Evolutionary conservation across 352 stramenopile species (phyloP), one percentile per base, ranked within the genome.

Genomic region (Elongisporangium undulatum): DNA sequence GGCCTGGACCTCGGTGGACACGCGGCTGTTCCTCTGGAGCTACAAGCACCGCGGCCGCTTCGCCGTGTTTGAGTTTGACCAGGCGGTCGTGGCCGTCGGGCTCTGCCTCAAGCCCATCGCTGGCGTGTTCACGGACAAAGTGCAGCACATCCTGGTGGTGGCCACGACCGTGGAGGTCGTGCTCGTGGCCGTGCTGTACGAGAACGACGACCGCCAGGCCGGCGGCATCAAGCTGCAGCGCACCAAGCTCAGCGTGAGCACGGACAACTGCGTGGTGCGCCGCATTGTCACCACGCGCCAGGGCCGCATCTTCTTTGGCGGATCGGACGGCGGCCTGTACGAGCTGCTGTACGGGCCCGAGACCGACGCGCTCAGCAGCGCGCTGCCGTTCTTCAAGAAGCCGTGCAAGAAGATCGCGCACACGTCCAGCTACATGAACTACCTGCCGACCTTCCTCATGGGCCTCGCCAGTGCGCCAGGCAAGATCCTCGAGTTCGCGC

Each of bases 281-380:
- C 89, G 85, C 34, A 95, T 99, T 57, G 75, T 77, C 22, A 92
- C 89, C 0, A 96, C 91, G 24, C 71, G 74, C 24, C 75, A 68
- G 38, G 96, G 97, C 4, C 81, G 97, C 29, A 94, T 99, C 64
- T 99, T 99, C 69, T 95, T 99, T 69, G 96, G 93, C 21, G 97
- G 97, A 22, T 97, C 92, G 54, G 97, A 99, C 73, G 96, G 96
- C 55, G 87, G 85, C 56, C 62, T 99, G 10, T 98, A 98, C 70
- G 97, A 98, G 79, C 83, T 96, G 15, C 51, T 94, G 19, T 96
- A 96, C 45, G 79, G 82, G 8, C 68, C 72, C 0, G 67, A 77
- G 26, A 65, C 64, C 4, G 55, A 69, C 16, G 63, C 71, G 17
- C 20, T 72, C 16, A 68, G 45, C 0, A 72, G 68, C 50, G 64